Percentiles rank a stretch among this genome's conserved stretches.
Conservation (phyloP, 23 red algal species). For the Gracilaria vermiculophylla region DNA sequence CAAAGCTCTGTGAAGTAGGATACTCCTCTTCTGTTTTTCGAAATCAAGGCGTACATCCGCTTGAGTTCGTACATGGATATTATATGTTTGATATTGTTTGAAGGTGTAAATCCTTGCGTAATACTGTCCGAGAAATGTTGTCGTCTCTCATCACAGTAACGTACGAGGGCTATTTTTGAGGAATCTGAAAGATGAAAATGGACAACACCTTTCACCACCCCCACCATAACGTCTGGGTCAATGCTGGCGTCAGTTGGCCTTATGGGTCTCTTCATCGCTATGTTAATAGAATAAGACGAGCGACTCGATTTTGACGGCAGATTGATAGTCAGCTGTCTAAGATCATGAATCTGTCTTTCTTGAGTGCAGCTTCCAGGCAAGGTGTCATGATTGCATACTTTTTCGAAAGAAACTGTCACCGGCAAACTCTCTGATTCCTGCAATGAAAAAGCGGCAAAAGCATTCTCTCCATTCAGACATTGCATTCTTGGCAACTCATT, state of each 20-base stretch:
- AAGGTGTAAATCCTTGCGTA: neutral
- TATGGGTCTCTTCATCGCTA: neutral
- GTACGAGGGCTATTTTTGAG: conserved; percentile 23
- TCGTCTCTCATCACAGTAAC: conserved; percentile 32
- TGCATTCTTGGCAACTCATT: neutral
- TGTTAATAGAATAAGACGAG: conserved; percentile 29
- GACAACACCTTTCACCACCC: conserved; percentile 1
- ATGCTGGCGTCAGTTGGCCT: neutral
- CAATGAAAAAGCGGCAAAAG: conserved; percentile 26
- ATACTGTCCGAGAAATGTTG: conserved; percentile 28
- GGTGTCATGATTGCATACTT: neutral
- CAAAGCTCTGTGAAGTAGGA: conserved; percentile 12
- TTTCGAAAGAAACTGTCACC: conserved; percentile 18
- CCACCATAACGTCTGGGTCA: neutral
- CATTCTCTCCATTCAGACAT: neutral
- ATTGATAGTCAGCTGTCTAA: conserved; percentile 21
- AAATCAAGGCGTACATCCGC: conserved; percentile 23
- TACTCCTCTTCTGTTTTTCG: neutral
- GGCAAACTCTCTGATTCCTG: conserved; percentile 39
- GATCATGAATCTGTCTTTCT: conserved; percentile 20
- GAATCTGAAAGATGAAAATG: conserved; percentile 48
- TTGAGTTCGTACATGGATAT: conserved; percentile 55
- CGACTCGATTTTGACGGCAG: conserved; percentile 46
- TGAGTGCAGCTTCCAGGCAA: neutral
- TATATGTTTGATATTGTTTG: neutral